These are phyloP conservation scores for Xerocomellus intermedius DNA, from an alignment of 768 basidiomycete genomes.

Conservation along the genomic window DNA sequence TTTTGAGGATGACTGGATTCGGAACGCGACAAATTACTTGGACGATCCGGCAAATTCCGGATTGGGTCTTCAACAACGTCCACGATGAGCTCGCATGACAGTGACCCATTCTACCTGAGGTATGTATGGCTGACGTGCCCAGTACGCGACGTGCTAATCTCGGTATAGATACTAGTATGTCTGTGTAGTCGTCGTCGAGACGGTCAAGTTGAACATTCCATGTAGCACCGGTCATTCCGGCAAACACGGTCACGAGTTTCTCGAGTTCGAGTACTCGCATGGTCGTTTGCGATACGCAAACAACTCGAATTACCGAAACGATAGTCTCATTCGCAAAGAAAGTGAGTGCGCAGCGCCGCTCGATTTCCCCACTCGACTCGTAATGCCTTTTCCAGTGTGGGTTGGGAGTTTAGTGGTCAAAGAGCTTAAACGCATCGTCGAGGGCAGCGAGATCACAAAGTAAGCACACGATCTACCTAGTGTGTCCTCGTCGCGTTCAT, in stretches of 20 bases:
- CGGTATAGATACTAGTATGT: conserved; percentile 52
- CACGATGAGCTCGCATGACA: conserved; percentile 42
- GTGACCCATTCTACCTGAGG: conserved; percentile 82
- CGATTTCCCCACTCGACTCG: neutral
- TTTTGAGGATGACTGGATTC: conserved; percentile 7
- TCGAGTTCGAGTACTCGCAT: conserved; percentile 98
- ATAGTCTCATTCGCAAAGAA: conserved; percentile 97
- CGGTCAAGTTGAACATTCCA: neutral
- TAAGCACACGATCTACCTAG: conserved; percentile 26
- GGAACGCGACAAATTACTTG: no score
- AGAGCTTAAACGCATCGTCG: conserved; percentile 92
- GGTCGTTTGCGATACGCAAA: conserved; percentile 97
- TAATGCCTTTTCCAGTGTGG: conserved; percentile 65
- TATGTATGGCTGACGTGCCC: conserved; percentile 28
- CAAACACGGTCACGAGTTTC: conserved; percentile 95
- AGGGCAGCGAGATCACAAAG: conserved; percentile 94
- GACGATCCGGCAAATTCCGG: conserved; percentile 20
- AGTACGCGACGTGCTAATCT: conserved; percentile 14
- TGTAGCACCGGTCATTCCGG: conserved; percentile 88
- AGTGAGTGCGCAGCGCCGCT: conserved; percentile 54
- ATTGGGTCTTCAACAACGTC: conserved; percentile 15
- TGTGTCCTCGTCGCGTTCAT: neutral
- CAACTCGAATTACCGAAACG: conserved; percentile 99
- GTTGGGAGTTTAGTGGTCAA: conserved; percentile 88
- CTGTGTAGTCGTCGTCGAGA: conserved; percentile 2